Percentiles rank a stretch among this genome's conserved stretches.
Conservation (phyloP, 352 stramenopile genomes). For the Pythium biforme region DNA sequence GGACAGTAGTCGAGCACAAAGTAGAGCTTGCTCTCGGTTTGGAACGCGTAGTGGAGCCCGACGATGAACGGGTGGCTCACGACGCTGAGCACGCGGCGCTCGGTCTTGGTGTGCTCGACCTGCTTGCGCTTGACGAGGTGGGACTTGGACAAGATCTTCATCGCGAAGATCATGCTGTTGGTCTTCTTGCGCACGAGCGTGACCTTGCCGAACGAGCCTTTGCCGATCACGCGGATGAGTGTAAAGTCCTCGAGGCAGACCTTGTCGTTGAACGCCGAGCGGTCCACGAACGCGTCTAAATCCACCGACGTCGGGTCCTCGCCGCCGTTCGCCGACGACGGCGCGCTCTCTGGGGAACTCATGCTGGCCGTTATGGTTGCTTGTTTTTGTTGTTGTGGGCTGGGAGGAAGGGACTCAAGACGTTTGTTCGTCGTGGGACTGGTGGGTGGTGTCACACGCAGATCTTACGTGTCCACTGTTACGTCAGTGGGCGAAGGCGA, state of each 20-base stretch:
- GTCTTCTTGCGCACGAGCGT: conserved; percentile 89
- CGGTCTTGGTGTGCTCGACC: conserved; percentile 96
- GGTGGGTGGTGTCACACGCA: neutral
- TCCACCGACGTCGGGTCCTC: conserved; percentile 42
- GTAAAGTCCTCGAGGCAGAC: conserved; percentile 89
- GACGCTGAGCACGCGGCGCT: conserved; percentile 94
- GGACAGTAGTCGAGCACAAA: conserved; percentile 98
- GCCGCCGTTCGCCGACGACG: conserved; percentile 32
- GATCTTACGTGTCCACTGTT: neutral
- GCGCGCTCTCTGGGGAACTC: conserved; percentile 51
- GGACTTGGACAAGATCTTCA: conserved; percentile 91
- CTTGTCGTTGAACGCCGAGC: conserved; percentile 82
- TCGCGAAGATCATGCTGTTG: conserved; percentile 89
- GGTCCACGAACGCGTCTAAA: conserved; percentile 69
- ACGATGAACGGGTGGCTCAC: conserved; percentile 98
- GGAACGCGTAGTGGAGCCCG: conserved; percentile 96
- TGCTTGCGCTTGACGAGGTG: conserved; percentile 94
- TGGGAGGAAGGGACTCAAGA: neutral
- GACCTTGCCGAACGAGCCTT: conserved; percentile 88
- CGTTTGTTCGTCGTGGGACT: neutral
- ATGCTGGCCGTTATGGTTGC: conserved; percentile 27
- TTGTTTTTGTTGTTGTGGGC: neutral
- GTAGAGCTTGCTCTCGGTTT: conserved; percentile 97
- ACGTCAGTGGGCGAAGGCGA: neutral
- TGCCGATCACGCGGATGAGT: conserved; percentile 88